Conservation (phyloP, 2,329 filamentous ascomycete species). For the Fusarium scirpi region DNA sequence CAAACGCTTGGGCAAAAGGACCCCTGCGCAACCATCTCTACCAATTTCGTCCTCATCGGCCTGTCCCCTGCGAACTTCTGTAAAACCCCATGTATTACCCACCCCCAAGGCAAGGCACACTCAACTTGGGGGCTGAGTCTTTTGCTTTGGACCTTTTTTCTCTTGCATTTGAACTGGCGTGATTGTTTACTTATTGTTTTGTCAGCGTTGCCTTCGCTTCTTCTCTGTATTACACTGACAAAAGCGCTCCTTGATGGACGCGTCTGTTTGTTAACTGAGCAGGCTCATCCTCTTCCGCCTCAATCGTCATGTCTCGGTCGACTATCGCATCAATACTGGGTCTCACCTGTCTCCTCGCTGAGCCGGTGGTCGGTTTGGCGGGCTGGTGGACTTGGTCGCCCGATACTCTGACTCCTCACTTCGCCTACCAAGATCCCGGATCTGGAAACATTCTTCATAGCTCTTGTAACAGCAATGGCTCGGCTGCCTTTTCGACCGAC, state of each 20-base stretch:
- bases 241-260: conserved; percentile 11
- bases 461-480: conserved; percentile 36
- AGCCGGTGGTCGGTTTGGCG: conserved; percentile 22
- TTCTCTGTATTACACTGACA: background rate
- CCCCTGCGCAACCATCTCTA: conserved; percentile 11
- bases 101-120: background rate
- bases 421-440: conserved; percentile 38
- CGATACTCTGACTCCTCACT: conserved; percentile 31
- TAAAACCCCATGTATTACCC: conserved; percentile 7
- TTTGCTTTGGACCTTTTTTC: background rate
- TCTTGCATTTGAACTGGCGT: background rate
- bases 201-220: conserved; percentile 9
- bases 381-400: conserved; percentile 40
- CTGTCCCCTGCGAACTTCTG: conserved; percentile 2
- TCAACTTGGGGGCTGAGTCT: background rate
- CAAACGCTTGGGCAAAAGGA: background rate
- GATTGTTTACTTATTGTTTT: background rate
- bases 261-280: background rate
- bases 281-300: background rate
- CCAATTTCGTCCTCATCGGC: conserved; percentile 8
- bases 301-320: conserved; percentile 13
- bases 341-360: conserved; percentile 12
- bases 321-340: conserved; percentile 7
- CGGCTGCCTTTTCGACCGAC: conserved; percentile 29
- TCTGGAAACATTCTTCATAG: conserved; percentile 37